Conservation (phyloP, 228 moss, liverwort and hornwort genomes). For the Sphagnum magellanicum region DNA sequence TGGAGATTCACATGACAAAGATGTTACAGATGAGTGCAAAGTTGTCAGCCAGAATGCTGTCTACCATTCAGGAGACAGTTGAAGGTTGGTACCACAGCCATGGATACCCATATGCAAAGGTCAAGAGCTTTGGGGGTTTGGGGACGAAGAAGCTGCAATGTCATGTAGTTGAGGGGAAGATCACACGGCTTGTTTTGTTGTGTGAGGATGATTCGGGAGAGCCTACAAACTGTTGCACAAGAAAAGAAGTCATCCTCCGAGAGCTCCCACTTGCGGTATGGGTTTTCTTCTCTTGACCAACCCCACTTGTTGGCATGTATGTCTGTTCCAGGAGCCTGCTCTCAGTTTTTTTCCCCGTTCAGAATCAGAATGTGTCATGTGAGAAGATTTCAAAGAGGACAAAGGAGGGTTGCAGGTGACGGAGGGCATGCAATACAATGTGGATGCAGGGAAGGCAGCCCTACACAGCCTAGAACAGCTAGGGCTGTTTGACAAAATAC, state of each 20-base stretch:
- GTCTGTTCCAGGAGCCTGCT: too few species aligned
- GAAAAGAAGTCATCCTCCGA: conserved; percentile 23
- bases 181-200: conserved; percentile 25
- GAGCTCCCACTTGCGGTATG: conserved; percentile 36
- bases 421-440: conserved; percentile 56
- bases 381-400: background rate
- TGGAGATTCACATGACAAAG: conserved; percentile 16
- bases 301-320: background rate
- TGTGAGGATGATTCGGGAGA: conserved; percentile 37
- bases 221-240: conserved; percentile 27
- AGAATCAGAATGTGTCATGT: too few species aligned
- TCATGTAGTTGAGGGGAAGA: conserved; percentile 40
- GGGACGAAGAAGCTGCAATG: conserved; percentile 32
- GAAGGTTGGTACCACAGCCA: conserved; percentile 46
- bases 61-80: conserved; percentile 28
- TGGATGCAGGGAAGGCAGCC: conserved; percentile 51
- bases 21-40: conserved; percentile 19
- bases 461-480: conserved; percentile 48
- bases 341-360: too few species aligned
- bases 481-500: conserved; percentile 60
- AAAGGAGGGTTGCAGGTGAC: conserved; percentile 52
- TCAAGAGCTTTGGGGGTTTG: conserved; percentile 25
- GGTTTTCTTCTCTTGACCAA: background rate
- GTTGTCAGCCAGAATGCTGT: conserved; percentile 20
- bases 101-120: conserved; percentile 41